Evolutionary conservation across 2,329 filamentous ascomycete species (phyloP).

Genomic region (Raffaelea albimanens): DNA sequence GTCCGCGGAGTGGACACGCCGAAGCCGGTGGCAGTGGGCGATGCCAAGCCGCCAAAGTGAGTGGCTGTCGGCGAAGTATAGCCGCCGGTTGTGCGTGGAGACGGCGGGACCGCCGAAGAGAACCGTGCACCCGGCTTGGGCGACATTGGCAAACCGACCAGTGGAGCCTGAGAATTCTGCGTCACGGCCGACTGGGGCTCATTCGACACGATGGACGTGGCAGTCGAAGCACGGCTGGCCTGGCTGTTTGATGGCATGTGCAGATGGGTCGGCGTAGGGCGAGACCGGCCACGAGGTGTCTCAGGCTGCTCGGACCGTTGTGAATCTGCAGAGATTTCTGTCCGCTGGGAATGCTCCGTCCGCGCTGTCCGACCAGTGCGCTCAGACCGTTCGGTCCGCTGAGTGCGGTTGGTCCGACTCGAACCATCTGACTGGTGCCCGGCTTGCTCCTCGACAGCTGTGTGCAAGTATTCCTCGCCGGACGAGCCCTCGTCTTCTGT

Average conservation of each 20-base stretch:
- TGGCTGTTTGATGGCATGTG: background rate
- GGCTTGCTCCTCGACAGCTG: slow-evolving; percentile 4
- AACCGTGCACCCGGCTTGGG: slow-evolving; percentile 35
- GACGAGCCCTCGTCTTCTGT: background rate
- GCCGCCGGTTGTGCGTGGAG: slow-evolving; percentile 4
- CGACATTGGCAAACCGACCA: slow-evolving; percentile 39
- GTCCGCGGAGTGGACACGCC: too few species aligned
- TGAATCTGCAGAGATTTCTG: too few species aligned
- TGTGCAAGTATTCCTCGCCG: too few species aligned
- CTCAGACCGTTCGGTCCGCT: too few species aligned
- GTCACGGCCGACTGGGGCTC: slow-evolving; percentile 45
- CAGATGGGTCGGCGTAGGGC: too few species aligned
- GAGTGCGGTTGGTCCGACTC: too few species aligned
- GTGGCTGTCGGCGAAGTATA: too few species aligned
- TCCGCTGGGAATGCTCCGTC: too few species aligned
- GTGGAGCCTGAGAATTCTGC: slow-evolving; percentile 37
- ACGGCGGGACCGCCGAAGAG: slow-evolving; percentile 28
- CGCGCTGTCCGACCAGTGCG: too few species aligned
- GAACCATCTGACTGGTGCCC: slow-evolving; percentile 2
- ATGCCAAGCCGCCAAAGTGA: slow-evolving; percentile 35
- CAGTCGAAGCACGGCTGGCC: slow-evolving; percentile 15
- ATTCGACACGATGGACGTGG: slow-evolving; percentile 22
- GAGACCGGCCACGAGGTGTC: too few species aligned
- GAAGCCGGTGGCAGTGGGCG: too few species aligned
- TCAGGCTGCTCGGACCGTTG: too few species aligned